phyloP scores from a whole-genome alignment of 2,329 filamentous ascomycete species.

The Aschersonia sp. region DNA sequence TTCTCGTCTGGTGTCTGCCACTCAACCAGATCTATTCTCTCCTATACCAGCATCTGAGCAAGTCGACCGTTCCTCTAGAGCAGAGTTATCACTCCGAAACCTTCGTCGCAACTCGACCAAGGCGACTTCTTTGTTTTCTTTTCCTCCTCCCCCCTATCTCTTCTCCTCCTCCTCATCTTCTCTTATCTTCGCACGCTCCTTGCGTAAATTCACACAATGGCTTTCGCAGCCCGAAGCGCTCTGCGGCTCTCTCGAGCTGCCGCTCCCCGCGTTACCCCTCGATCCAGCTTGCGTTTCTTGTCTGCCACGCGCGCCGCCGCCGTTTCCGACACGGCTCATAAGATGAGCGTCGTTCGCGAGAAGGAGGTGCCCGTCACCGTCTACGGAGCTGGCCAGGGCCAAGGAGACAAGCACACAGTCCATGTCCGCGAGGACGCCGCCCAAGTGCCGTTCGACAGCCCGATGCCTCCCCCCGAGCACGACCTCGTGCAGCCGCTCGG shows the following conservation, averaged over 20 bases:
- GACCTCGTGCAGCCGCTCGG: slow-evolving; percentile 36
- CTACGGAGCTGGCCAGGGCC: slow-evolving; percentile 30
- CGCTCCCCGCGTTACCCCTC: slow-evolving; percentile 11
- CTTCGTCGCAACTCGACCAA: neutral
- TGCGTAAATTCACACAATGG: slow-evolving; percentile 11
- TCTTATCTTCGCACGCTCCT: neutral
- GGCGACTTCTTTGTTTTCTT: neutral
- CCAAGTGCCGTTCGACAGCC: slow-evolving; percentile 26
- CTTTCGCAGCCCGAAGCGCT: slow-evolving; percentile 19
- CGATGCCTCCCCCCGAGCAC: slow-evolving; percentile 24
- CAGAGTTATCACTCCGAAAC: neutral
- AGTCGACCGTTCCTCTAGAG: too few species aligned
- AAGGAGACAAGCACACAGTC: slow-evolving; percentile 42
- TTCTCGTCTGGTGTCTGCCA: too few species aligned
- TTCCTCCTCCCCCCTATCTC: neutral
- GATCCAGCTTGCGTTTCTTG: slow-evolving; percentile 16
- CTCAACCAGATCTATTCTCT: too few species aligned
- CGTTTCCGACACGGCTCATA: slow-evolving; percentile 25
- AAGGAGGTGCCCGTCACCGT: slow-evolving; percentile 42
- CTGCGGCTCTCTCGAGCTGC: slow-evolving; percentile 18
- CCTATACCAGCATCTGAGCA: too few species aligned
- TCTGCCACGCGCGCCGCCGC: slow-evolving; percentile 15
- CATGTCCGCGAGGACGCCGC: slow-evolving; percentile 30
- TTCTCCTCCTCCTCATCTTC: neutral
- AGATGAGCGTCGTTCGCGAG: slow-evolving; percentile 40